A percentile compares a stretch with the other conserved stretches of the same genome.
These are phyloP conservation scores for Candolleomyces aberdarensis DNA, from an alignment of 768 basidiomycete genomes.

Conservation along the genomic window DNA sequence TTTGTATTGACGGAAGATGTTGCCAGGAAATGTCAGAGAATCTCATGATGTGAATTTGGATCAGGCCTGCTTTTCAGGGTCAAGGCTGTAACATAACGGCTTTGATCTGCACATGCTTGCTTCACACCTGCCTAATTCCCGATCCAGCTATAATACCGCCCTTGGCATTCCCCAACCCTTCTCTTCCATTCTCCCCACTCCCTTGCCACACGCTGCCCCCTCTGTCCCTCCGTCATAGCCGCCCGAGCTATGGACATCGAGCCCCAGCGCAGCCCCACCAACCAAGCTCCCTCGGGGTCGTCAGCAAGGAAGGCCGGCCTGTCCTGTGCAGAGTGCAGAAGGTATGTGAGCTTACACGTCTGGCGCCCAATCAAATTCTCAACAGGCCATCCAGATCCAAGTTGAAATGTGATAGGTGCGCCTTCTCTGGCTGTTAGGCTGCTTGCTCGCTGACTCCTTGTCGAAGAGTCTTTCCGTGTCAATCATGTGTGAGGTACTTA, in stretches of 20 bases:
- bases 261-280: background rate
- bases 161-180: background rate
- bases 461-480: slow-evolving; percentile 49
- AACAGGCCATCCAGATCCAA: slow-evolving; percentile 37
- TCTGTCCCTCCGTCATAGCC: background rate
- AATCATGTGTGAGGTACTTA: slow-evolving; percentile 44
- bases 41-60: background rate
- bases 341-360: slow-evolving; percentile 25
- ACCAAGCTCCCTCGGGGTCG: slow-evolving; percentile 3
- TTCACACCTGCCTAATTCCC: background rate
- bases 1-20: no score
- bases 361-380: background rate
- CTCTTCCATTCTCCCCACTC: background rate
- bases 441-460: background rate
- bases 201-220: background rate
- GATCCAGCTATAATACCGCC: background rate
- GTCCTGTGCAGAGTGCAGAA: slow-evolving; percentile 52
- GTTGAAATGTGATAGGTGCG: slow-evolving; percentile 50
- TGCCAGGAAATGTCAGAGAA: no score
- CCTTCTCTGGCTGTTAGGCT: background rate
- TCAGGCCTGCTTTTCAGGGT: background rate
- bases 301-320: slow-evolving; percentile 35
- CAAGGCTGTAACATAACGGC: background rate
- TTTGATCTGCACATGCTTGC: background rate
- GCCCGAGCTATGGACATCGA: background rate